A percentile compares a stretch with the other conserved stretches of the same genome.
These are phyloP conservation scores for Microthlaspi erraticum DNA, from an alignment of 345 rosid species.

Conservation along the genomic window DNA sequence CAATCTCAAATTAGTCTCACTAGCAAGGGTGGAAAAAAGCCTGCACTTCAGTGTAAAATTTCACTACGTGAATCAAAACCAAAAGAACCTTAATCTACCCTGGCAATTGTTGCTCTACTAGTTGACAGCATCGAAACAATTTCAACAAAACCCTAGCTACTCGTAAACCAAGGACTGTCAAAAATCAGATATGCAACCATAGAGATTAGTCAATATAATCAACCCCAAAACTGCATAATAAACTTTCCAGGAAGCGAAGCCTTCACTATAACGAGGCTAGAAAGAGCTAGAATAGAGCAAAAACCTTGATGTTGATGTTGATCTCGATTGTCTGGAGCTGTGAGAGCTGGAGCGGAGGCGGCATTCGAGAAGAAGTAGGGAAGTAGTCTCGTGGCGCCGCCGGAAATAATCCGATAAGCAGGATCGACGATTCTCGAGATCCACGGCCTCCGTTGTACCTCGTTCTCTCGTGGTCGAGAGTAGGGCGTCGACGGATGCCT, in stretches of 20 bases:
- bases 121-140: constrained; percentile 14
- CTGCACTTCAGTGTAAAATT: background rate
- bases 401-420: constrained; percentile 68
- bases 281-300: constrained; percentile 4
- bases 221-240: constrained; percentile 16
- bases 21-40: background rate
- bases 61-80: background rate
- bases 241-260: background rate
- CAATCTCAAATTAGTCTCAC: constrained; percentile 7
- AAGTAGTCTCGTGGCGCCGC: constrained; percentile 68
- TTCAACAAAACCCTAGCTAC: constrained; percentile 39
- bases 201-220: background rate
- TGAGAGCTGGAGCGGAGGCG: constrained; percentile 45
- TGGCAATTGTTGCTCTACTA: constrained; percentile 1
- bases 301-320: constrained; percentile 49
- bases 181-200: background rate
- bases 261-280: constrained; percentile 3
- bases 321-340: constrained; percentile 41
- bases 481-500: constrained; percentile 61
- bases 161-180: background rate
- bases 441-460: constrained; percentile 57
- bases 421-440: constrained; percentile 84
- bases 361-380: constrained; percentile 68
- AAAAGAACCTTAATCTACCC: background rate
- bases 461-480: constrained; percentile 58